phyloP scores from a whole-genome alignment of 2,329 filamentous ascomycete species.

The Scedosporium dehoogii region DNA sequence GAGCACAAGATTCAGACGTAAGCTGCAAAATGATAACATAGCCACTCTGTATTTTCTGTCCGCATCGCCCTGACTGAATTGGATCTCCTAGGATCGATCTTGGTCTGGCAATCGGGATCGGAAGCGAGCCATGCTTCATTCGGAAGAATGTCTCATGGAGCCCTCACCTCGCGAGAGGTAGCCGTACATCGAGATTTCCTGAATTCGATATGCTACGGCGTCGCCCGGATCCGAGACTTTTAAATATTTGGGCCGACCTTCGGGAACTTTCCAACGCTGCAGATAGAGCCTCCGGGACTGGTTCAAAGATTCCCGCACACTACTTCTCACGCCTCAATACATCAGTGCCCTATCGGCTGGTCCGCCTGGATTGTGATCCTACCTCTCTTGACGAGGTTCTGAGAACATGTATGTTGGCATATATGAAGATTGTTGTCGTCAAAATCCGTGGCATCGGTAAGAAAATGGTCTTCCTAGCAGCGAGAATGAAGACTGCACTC shows the following conservation, averaged over 20 bases:
- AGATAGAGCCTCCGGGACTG: conserved; percentile 13
- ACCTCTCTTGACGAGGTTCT: conserved; percentile 9
- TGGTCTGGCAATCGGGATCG: conserved; percentile 8
- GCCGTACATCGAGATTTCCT: neutral
- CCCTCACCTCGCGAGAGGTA: conserved; percentile 5
- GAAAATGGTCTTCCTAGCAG: neutral
- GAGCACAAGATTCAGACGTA: conserved; percentile 9
- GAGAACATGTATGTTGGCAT: conserved; percentile 16
- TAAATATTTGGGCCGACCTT: conserved; percentile 15
- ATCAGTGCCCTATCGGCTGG: conserved; percentile 14
- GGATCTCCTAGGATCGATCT: conserved; percentile 1
- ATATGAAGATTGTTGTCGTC: conserved; percentile 12
- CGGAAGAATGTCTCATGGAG: conserved; percentile 8
- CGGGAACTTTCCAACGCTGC: conserved; percentile 14
- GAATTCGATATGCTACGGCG: neutral
- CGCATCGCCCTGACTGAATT: neutral
- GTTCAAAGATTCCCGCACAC: conserved; percentile 10
- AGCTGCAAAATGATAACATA: neutral
- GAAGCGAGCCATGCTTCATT: conserved; percentile 5
- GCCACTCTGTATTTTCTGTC: neutral
- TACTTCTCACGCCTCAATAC: conserved; percentile 13
- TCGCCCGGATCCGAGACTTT: conserved; percentile 11
- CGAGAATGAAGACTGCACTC: neutral
- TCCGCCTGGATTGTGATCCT: conserved; percentile 11
- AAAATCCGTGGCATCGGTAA: conserved; percentile 10